A percentile compares a stretch with the other conserved stretches of the same genome.
phyloP scores from a whole-genome alignment of 2,329 filamentous ascomycete genomes.

The Coleophoma cylindrospora region DNA sequence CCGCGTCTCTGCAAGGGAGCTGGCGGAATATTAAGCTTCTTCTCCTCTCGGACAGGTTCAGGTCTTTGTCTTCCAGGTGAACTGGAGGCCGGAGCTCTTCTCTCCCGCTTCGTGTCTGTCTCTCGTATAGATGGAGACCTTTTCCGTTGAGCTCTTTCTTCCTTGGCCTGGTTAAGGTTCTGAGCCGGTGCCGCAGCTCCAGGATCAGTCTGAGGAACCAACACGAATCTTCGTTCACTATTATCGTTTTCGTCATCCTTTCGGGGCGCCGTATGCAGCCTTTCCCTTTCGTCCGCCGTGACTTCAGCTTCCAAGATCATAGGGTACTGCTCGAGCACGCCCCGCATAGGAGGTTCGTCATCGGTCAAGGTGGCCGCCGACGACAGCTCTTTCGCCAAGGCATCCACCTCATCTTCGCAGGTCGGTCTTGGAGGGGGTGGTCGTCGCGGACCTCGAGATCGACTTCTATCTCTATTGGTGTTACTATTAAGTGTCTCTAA shows the following conservation, averaged over 20 bases:
- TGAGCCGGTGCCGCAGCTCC: constrained; percentile 15
- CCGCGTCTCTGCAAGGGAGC: constrained; percentile 7
- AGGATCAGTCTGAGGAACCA: constrained; percentile 35
- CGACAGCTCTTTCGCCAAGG: constrained; percentile 57
- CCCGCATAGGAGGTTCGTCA: constrained; percentile 56
- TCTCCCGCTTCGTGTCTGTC: background rate
- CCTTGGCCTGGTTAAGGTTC: constrained; percentile 6
- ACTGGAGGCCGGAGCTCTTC: background rate
- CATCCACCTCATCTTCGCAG: constrained; percentile 64
- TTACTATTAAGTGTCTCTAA: background rate
- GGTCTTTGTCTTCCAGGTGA: constrained; percentile 5
- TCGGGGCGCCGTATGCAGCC: constrained; percentile 16
- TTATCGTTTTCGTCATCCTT: constrained; percentile 16
- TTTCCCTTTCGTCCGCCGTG: constrained; percentile 22
- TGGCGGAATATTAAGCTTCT: background rate
- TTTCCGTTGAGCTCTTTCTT: constrained; percentile 1
- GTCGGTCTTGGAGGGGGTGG: constrained; percentile 52
- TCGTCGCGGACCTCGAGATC: constrained; percentile 14
- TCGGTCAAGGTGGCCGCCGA: constrained; percentile 5
- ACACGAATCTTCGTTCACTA: constrained; percentile 58
- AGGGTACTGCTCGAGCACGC: constrained; percentile 63
- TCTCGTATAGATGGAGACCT: background rate
- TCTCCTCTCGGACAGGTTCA: background rate
- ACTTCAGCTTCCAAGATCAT: constrained; percentile 57
- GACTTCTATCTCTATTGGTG: constrained; percentile 8